phyloP scores from a whole-genome alignment of 1,139 yeast genomes.

The Lodderomyces beijingensis region DNA sequence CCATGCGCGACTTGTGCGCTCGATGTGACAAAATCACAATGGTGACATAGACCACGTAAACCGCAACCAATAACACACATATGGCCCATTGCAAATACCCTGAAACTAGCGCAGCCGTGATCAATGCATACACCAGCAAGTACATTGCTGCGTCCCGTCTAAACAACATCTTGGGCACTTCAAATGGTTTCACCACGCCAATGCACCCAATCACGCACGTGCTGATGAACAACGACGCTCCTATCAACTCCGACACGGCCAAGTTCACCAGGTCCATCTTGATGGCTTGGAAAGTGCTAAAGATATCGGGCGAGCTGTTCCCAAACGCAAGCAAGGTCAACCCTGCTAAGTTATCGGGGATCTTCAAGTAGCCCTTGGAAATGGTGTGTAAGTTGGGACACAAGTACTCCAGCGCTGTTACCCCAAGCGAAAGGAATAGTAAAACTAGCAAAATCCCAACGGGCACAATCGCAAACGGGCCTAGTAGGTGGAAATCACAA shows the following conservation, averaged over 20 bases:
- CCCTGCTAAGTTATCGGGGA: conserved; percentile 82
- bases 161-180: conserved; percentile 47
- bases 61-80: conserved; percentile 43
- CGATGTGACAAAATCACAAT: conserved; percentile 35
- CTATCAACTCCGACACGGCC: conserved; percentile 84
- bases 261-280: conserved; percentile 60
- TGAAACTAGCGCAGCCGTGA: conserved; percentile 38
- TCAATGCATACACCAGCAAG: conserved; percentile 37
- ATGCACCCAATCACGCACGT: conserved; percentile 73
- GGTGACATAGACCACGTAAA: conserved; percentile 53
- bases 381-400: conserved; percentile 70
- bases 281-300: conserved; percentile 81
- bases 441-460: conserved; percentile 17
- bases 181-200: conserved; percentile 65
- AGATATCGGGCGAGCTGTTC: conserved; percentile 87
- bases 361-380: conserved; percentile 47
- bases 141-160: conserved; percentile 56
- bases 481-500: conserved; percentile 19
- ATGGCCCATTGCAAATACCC: conserved; percentile 43
- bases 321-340: conserved; percentile 86
- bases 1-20: conserved; percentile 17
- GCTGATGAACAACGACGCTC: conserved; percentile 77
- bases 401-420: conserved; percentile 70
- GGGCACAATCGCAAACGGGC: conserved; percentile 15
- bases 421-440: conserved; percentile 60